phyloP scores from a whole-genome alignment of 2,329 filamentous ascomycete genomes.

The Cryphonectria radicalis region DNA sequence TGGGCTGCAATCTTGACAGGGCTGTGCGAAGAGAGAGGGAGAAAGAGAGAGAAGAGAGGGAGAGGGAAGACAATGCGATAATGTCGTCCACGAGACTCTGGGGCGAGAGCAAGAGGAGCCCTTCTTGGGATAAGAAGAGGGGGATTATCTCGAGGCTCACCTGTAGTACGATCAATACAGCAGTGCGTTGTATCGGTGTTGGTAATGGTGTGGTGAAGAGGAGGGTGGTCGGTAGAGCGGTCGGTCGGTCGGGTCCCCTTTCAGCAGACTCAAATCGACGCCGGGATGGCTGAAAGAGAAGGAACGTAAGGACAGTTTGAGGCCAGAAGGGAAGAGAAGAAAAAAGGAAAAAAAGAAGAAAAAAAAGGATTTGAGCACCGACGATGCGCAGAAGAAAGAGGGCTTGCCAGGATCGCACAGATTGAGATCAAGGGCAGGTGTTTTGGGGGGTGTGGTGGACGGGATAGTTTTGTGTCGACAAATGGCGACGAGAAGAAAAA shows the following conservation, averaged over 20 bases:
- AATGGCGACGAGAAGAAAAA: constrained; percentile 11
- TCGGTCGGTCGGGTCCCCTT: constrained; percentile 16
- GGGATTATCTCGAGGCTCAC: constrained; percentile 11
- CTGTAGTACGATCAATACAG: constrained; percentile 19
- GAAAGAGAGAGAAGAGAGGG: too few species aligned
- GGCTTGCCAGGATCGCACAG: constrained; percentile 24
- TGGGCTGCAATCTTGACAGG: background rate
- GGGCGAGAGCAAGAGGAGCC: background rate
- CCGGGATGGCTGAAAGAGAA: constrained; percentile 17
- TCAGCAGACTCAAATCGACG: constrained; percentile 22
- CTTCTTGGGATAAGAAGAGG: background rate
- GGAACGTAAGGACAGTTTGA: constrained; percentile 20
- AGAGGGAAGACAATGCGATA: background rate
- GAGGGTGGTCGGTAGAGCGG: constrained; percentile 6
- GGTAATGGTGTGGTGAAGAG: constrained; percentile 5
- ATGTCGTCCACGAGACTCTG: background rate
- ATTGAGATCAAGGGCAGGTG: constrained; percentile 13
- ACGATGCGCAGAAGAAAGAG: constrained; percentile 23
- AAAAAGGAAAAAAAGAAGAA: background rate
- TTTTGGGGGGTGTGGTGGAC: background rate
- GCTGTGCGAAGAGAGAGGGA: background rate
- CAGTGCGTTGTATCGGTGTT: constrained; percentile 12
- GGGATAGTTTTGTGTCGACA: constrained; percentile 7
- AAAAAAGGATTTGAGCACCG: constrained; percentile 17
- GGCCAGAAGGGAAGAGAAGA: background rate